Evolutionary conservation across 2,329 filamentous ascomycete genomes (phyloP).

Genomic region (Phaeosphaeria sp.): DNA sequence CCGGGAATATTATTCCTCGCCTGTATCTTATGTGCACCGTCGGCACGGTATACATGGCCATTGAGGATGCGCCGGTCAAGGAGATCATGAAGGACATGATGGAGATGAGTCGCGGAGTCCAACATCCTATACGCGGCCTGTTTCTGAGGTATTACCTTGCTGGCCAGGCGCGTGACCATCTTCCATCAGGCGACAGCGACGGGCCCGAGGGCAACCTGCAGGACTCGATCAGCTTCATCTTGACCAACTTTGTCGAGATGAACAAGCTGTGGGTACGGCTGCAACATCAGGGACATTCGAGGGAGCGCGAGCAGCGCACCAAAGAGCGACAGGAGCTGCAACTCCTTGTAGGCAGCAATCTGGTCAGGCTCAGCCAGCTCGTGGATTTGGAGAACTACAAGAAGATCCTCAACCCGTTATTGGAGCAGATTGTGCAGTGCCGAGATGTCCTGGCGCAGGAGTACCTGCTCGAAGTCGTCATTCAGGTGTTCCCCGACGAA

Average conservation of each 20-base stretch:
- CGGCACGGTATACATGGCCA: conserved; percentile 98
- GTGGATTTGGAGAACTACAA: conserved; percentile 96
- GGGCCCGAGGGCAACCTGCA: conserved; percentile 95
- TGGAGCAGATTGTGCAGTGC: conserved; percentile 98
- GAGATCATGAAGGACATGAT: conserved; percentile 99
- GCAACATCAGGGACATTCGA: conserved; percentile 96
- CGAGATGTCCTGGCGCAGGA: conserved; percentile 96
- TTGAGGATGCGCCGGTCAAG: conserved; percentile 97
- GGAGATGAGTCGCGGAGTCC: conserved; percentile 99
- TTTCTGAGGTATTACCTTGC: conserved; percentile 97
- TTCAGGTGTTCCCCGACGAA: conserved; percentile 98
- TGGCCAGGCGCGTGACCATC: conserved; percentile 87
- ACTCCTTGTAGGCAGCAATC: conserved; percentile 92
- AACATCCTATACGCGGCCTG: conserved; percentile 93
- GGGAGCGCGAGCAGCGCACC: conserved; percentile 90
- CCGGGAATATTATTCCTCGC: conserved; percentile 94
- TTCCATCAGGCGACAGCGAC: conserved; percentile 82
- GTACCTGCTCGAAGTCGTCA: conserved; percentile 97
- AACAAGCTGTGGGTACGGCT: conserved; percentile 99
- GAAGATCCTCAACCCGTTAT: conserved; percentile 83
- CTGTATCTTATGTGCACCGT: conserved; percentile 99
- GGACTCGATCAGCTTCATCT: conserved; percentile 96
- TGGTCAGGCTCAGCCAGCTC: conserved; percentile 92
- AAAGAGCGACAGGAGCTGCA: conserved; percentile 96
- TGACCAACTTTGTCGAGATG: conserved; percentile 99